Conservation (phyloP, 1,284 basidiomycete species). For the Puccinia triticina region DNA sequence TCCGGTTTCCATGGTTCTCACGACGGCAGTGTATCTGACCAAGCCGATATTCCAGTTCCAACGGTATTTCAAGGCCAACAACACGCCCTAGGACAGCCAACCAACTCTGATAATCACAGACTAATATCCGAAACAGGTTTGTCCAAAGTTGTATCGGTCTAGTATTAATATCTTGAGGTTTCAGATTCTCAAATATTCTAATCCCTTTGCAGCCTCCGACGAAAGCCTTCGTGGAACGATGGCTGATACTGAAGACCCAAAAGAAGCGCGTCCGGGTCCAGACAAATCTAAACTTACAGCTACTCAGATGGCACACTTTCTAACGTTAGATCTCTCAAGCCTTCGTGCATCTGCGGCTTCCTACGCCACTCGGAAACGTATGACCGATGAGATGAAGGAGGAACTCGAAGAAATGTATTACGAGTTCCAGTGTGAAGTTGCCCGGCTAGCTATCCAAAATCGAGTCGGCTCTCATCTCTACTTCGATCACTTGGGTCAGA, state of each 20-base stretch:
- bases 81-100: no score
- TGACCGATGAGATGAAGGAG: not conserved
- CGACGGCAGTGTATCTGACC: no score
- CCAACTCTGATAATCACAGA: no score
- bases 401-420: slow-evolving; percentile 11
- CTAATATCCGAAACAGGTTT: no score
- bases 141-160: no score
- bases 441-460: not conserved
- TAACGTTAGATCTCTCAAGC: not conserved
- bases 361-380: not conserved
- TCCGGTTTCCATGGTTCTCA: no score
- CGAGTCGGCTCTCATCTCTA: not conserved
- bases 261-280: not conserved
- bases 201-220: no score
- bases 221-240: not conserved
- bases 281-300: not conserved
- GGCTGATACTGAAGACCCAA: not conserved
- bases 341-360: not conserved
- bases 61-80: no score
- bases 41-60: no score
- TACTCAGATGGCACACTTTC: not conserved
- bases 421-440: not conserved
- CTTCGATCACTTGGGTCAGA: not conserved
- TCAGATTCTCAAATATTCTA: no score
- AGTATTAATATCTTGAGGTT: no score